phyloP scores from a whole-genome alignment of 805 yeast genomes.

The Candida ortonii region DNA sequence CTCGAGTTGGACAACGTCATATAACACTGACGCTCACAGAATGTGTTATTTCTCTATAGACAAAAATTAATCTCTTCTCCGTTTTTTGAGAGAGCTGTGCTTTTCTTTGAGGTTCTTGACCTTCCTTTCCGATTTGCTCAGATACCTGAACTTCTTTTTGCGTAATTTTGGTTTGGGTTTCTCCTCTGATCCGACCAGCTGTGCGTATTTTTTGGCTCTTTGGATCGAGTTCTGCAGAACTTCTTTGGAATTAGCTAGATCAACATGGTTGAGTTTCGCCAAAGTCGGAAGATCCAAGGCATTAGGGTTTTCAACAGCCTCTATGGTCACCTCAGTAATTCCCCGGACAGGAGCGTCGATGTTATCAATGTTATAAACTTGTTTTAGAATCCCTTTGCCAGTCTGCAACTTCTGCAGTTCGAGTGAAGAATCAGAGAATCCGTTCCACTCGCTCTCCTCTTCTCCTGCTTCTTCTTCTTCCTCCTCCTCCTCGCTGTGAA shows the following conservation, averaged over 20 bases:
- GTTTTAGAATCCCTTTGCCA: slow-evolving; percentile 43
- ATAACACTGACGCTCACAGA: no score
- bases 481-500: slow-evolving; percentile 28
- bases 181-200: slow-evolving; percentile 53
- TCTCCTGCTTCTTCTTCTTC: slow-evolving; percentile 28
- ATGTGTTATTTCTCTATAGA: slow-evolving; percentile 5
- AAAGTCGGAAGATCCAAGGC: slow-evolving; percentile 35
- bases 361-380: slow-evolving; percentile 37
- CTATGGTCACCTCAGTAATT: slow-evolving; percentile 53
- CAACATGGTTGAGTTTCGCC: slow-evolving; percentile 69
- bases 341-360: slow-evolving; percentile 41
- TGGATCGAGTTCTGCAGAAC: slow-evolving; percentile 71
- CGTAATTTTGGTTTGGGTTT: slow-evolving; percentile 33
- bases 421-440: slow-evolving; percentile 32
- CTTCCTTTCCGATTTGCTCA: slow-evolving; percentile 76
- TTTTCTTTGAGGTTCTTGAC: slow-evolving; percentile 46
- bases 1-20: slow-evolving; percentile 24
- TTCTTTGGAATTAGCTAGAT: slow-evolving; percentile 62
- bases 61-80: slow-evolving; percentile 21
- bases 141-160: slow-evolving; percentile 84
- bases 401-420: slow-evolving; percentile 17
- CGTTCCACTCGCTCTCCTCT: slow-evolving; percentile 38
- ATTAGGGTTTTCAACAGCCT: slow-evolving; percentile 49
- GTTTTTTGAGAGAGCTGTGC: slow-evolving; percentile 28
- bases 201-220: slow-evolving; percentile 82